Evolutionary conservation across 345 rosid genomes (phyloP).

Genomic region (Aegle marmelos): DNA sequence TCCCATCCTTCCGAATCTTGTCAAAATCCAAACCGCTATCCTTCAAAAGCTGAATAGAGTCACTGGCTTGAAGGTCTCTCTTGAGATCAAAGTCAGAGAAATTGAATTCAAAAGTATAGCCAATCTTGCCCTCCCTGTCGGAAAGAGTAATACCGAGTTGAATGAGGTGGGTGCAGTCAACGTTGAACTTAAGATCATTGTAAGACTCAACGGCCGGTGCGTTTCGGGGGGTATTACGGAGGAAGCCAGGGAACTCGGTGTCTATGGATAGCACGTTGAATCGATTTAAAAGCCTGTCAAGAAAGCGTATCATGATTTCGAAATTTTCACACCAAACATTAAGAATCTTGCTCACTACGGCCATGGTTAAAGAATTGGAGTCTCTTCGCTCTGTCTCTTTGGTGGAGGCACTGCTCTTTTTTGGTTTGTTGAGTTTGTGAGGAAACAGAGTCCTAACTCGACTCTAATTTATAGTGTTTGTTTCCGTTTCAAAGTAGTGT

Average conservation of each 20-base stretch:
- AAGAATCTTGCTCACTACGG: background rate
- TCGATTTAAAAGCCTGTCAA: background rate
- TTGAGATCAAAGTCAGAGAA: background rate
- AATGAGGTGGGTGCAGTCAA: background rate
- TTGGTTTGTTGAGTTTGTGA: background rate
- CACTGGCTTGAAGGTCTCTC: background rate
- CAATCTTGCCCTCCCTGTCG: background rate
- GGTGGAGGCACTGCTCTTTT: background rate
- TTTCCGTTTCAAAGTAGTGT: too few relatives aligned
- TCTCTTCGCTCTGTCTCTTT: background rate
- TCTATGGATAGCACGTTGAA: background rate
- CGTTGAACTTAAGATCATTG: background rate
- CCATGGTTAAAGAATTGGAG: background rate
- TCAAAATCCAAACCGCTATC: background rate
- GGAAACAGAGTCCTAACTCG: background rate
- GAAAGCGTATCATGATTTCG: background rate
- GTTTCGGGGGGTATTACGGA: background rate
- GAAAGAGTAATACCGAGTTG: conserved; percentile 1
- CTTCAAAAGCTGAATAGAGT: background rate
- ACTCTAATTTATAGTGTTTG: background rate
- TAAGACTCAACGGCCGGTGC: background rate
- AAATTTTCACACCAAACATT: background rate
- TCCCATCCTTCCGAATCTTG: background rate
- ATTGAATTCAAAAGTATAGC: conserved; percentile 4
- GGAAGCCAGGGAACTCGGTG: conserved; percentile 7